phyloP scores from a whole-genome alignment of 2,329 filamentous ascomycete genomes.

The Colletotrichum agaves region DNA sequence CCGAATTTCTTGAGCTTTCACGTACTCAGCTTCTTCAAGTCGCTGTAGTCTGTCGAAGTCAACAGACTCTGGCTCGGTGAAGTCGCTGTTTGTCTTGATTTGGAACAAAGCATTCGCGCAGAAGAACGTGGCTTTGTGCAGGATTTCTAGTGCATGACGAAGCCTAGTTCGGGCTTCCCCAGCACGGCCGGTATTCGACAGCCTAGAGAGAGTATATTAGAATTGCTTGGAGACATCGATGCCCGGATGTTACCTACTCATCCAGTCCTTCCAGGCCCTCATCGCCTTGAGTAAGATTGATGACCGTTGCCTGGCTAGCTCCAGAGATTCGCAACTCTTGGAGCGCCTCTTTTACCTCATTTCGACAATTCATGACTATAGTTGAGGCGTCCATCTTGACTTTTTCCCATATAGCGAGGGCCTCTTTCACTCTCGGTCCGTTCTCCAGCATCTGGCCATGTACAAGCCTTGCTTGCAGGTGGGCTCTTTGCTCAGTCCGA shows the following conservation, averaged over 20 bases:
- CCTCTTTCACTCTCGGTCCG: slow-evolving; percentile 72
- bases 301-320: not conserved
- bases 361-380: slow-evolving; percentile 72
- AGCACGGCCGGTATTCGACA: slow-evolving; percentile 53
- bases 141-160: slow-evolving; percentile 78
- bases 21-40: slow-evolving; percentile 78
- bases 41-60: slow-evolving; percentile 74
- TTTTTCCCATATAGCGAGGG: slow-evolving; percentile 75
- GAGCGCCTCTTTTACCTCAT: slow-evolving; percentile 66
- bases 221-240: slow-evolving; percentile 7
- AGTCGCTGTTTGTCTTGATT: slow-evolving; percentile 75
- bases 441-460: slow-evolving; percentile 85
- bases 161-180: slow-evolving; percentile 72
- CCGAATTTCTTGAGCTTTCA: slow-evolving; percentile 80
- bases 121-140: slow-evolving; percentile 87
- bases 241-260: slow-evolving; percentile 44
- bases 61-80: slow-evolving; percentile 74
- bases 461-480: slow-evolving; percentile 71
- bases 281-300: slow-evolving; percentile 38
- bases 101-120: slow-evolving; percentile 86
- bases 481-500: slow-evolving; percentile 73
- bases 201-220: slow-evolving; percentile 71
- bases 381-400: slow-evolving; percentile 60
- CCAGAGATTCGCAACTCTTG: slow-evolving; percentile 36
- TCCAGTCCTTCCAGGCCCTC: slow-evolving; percentile 49